These are phyloP conservation scores for Globisporangium polare DNA, from an alignment of 352 stramenopile genomes.

Conservation along the genomic window DNA sequence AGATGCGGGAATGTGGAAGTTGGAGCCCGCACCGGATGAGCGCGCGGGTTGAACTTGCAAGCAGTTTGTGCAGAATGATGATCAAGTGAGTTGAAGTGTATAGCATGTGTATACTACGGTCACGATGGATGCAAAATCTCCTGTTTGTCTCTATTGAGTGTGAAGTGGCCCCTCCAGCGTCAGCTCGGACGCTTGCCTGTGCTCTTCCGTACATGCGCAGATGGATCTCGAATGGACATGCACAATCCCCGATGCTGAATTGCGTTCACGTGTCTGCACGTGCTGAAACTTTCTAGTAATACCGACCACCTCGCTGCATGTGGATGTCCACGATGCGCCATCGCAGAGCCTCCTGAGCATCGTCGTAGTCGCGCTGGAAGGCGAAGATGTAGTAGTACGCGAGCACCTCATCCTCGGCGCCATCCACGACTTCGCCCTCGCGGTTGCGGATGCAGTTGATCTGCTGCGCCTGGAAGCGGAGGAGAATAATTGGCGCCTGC, in stretches of 20 bases:
- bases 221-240: neutral
- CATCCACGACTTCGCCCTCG: constrained; percentile 95
- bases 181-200: neutral
- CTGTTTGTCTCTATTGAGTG: neutral
- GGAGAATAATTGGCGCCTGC: constrained; percentile 93
- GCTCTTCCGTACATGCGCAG: neutral
- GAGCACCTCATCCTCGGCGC: constrained; percentile 95
- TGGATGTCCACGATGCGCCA: constrained; percentile 88
- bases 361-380: constrained; percentile 97
- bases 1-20: constrained; percentile 10
- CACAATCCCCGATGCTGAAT: neutral
- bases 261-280: neutral
- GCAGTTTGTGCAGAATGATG: neutral
- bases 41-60: neutral
- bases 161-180: neutral
- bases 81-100: constrained; percentile 9
- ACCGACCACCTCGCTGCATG: constrained; percentile 75
- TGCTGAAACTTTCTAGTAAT: constrained; percentile 57
- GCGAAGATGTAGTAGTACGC: constrained; percentile 98
- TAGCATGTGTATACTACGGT: neutral
- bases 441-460: constrained; percentile 99
- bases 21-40: neutral
- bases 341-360: constrained; percentile 82
- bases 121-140: neutral
- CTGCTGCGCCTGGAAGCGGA: constrained; percentile 98